Evolutionary conservation across 768 basidiomycete genomes (phyloP).

Genomic region (Coprinopsis cinerea): DNA sequence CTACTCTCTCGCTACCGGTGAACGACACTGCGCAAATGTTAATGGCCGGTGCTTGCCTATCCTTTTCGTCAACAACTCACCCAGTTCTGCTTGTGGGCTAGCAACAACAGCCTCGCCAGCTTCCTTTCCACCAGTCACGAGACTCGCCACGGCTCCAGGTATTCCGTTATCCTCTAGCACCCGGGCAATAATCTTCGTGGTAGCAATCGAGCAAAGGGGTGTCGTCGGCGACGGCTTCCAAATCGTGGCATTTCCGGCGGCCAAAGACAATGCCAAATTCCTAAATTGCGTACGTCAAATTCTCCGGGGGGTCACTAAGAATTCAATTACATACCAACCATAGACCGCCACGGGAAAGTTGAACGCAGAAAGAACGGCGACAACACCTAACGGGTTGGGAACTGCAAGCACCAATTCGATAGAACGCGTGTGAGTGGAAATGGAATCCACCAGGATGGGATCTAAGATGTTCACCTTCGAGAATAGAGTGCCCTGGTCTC

Average conservation of each 20-base stretch:
- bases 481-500: constrained; percentile 83
- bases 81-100: constrained; percentile 70
- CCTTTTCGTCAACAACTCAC: constrained; percentile 32
- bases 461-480: constrained; percentile 56
- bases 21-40: constrained; percentile 65
- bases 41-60: not conserved
- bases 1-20: constrained; percentile 88
- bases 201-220: constrained; percentile 84
- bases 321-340: constrained; percentile 55
- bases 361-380: constrained; percentile 82
- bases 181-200: constrained; percentile 75
- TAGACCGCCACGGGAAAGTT: constrained; percentile 96
- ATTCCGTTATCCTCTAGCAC: constrained; percentile 81
- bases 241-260: constrained; percentile 87
- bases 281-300: constrained; percentile 31
- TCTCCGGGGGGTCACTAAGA: not conserved
- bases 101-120: constrained; percentile 75
- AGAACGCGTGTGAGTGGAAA: constrained; percentile 17
- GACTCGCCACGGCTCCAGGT: constrained; percentile 76
- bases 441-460: constrained; percentile 11
- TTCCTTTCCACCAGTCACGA: constrained; percentile 80
- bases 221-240: constrained; percentile 96
- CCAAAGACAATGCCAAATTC: constrained; percentile 86
- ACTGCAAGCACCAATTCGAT: too few species aligned
- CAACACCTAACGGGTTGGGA: constrained; percentile 78